Evolutionary conservation across 331 rosid species (phyloP), one percentile per base, ranked within the genome.

Genomic region (Malus hybrid): DNA sequence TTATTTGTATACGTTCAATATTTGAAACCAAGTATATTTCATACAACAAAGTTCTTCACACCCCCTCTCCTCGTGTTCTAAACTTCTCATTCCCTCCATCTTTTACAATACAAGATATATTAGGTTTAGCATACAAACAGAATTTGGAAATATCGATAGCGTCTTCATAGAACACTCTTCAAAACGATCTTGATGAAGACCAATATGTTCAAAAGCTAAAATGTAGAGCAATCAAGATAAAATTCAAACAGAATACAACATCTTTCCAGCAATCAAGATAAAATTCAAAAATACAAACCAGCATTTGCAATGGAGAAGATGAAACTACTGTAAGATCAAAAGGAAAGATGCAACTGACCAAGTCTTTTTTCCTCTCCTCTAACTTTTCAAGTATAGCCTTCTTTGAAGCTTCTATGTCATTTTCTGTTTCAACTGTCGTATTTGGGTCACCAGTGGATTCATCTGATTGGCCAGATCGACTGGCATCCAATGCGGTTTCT

Each of bases 181-280:
- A 91, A 79, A 22, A 22, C 22, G 22, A 90, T 82, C 86, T 83
- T 88, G 84, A 94, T 81, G 73, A 94, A 94, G 78, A 91, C 97
- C 75, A 91, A 19, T 64, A 94, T 79, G 83, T 94, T 83, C 64
- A 91, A 67, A 73, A 73, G 90, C 93, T 80, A 94, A 86, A 83
- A 91, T 91, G 83, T 94, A 91, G 67, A 91, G 90, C 86, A 94
- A 22, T 22, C 98, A 28, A 91, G 90, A 85, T 80, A 79, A 84
- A 82, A 81, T 82, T 84, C 98, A 91, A 84, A 70, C 69, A 78
- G 31, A 62, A 83, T 24, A 19, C 42, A 70, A 74, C n/a, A 24
- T 13, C 7, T 60, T 18, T 69, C 71, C 24, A 78, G 62, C 77
- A 54, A 67, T 22, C 61, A 18, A 57, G 44, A 31, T 64, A 39